phyloP scores from a whole-genome alignment of 2,329 filamentous ascomycete species.

The Colletotrichum chlorophyti region DNA sequence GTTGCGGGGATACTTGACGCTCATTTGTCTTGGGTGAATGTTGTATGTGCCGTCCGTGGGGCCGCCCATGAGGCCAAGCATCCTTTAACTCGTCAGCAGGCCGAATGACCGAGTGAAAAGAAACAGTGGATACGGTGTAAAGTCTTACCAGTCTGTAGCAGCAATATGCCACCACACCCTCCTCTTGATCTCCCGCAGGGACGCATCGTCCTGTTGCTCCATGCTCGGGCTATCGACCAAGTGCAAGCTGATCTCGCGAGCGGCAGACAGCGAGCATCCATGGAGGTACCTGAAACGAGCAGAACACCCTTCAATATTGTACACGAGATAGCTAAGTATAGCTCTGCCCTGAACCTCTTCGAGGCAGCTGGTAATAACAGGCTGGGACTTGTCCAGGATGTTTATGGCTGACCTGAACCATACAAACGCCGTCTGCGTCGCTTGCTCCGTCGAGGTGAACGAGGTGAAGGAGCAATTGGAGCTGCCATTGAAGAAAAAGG shows the following conservation, averaged over 20 bases:
- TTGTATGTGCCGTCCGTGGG: constrained; percentile 43
- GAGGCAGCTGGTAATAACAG: constrained; percentile 36
- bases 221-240: constrained; percentile 43
- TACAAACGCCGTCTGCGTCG: constrained; percentile 6
- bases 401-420: constrained; percentile 45
- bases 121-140: too few relatives aligned
- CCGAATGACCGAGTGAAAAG: background rate
- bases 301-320: constrained; percentile 46
- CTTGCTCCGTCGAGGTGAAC: constrained; percentile 4
- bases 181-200: constrained; percentile 44
- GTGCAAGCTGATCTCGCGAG: constrained; percentile 45
- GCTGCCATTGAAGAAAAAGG: constrained; percentile 35
- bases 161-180: constrained; percentile 53
- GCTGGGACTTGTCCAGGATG: constrained; percentile 42
- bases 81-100: constrained; percentile 31
- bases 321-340: constrained; percentile 45
- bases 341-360: constrained; percentile 46
- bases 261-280: constrained; percentile 24
- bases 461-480: background rate
- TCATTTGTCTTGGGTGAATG: constrained; percentile 47
- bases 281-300: constrained; percentile 40
- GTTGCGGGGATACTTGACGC: constrained; percentile 45
- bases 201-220: constrained; percentile 32
- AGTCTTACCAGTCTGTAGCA: constrained; percentile 46
- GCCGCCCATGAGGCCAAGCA: constrained; percentile 44